Conservation (phyloP, 148 eudicot species). For the Rhododendron simsii region DNA sequence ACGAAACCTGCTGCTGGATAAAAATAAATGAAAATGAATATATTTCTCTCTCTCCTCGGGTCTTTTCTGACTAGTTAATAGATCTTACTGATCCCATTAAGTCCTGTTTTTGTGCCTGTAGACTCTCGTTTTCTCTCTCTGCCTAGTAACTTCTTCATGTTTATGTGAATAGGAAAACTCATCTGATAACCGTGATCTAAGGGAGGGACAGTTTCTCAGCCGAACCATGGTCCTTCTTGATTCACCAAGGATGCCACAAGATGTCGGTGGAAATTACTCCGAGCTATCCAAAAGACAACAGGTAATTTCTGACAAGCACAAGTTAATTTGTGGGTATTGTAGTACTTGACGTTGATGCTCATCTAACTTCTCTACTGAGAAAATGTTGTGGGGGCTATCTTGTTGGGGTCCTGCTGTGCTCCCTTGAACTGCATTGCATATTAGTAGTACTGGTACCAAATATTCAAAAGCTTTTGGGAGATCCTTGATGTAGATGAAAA, state of each 20-base stretch:
- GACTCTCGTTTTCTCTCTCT: not conserved
- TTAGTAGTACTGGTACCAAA: not conserved
- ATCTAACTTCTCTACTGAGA: not conserved
- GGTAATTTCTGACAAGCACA: slow-evolving; percentile 30
- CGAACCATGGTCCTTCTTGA: too few species aligned
- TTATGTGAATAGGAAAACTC: slow-evolving; percentile 47
- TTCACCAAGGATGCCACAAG: too few species aligned
- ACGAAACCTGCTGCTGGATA: too few species aligned
- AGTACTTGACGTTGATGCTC: not conserved
- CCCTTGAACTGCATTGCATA: not conserved
- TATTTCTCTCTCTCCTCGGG: not conserved
- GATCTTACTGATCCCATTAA: not conserved
- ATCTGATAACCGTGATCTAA: slow-evolving; percentile 41
- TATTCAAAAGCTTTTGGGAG: not conserved
- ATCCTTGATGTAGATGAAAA: too few species aligned
- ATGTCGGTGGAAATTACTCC: slow-evolving; percentile 22
- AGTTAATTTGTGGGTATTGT: not conserved
- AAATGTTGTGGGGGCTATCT: not conserved
- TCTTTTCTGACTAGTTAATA: not conserved
- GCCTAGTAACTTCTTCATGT: too few species aligned
- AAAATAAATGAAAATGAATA: too few species aligned
- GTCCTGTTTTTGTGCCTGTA: not conserved
- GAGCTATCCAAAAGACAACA: slow-evolving; percentile 50
- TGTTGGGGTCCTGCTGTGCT: not conserved
- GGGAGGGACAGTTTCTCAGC: too few species aligned